Evolutionary conservation across 1,139 yeast species (phyloP), one percentile per base, ranked within the genome.

Genomic region (Scheffersomyces lignicola): DNA sequence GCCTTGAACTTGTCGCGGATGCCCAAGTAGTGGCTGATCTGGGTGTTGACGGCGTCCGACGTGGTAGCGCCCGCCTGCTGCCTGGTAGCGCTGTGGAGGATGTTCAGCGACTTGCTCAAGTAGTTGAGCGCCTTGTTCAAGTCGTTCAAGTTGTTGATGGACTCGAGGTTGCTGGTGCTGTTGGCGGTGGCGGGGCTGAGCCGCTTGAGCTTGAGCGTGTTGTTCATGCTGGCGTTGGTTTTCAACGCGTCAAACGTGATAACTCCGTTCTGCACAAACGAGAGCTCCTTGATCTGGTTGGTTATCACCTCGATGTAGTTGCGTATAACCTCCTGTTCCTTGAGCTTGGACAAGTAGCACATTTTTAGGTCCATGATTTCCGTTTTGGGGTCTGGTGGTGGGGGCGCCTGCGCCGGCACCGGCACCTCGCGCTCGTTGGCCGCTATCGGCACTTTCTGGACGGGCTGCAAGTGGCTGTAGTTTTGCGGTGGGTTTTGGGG

Each of bases 221-320:
- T 34, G 18, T 39, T 32, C 12, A 33, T 32, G 22, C 39, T 37
- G 10, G 35, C 28, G 27, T 35, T 37, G 15, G 34, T 42, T 39
- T 56, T 62, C 32, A 70, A 54, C 2, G 75, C 73, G 48, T 69
- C 75, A 39, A 65, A 58, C 1, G 75, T 65, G 35, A 70, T 69
- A 26, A 68, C 73, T 5, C 76, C 76, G 44, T 63, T 69, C 43
- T 69, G 73, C 4, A 69, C 73, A 47, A 70, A 69, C 30, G 59
- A 60, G 24, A 70, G 54, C 45, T 70, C 76, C 43, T 69, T 67
- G 41, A 70, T 70, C 44, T 70, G 76, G 41, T 66, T 67, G 35
- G 63, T 60, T 18, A 70, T 59, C 6, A 68, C 66, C 18, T 70
- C 76, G 31, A 69, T 67, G 39, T 70, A 70, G 42, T 69, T 70